phyloP scores from a whole-genome alignment of 2,329 filamentous ascomycete genomes.

The Lasiodiplodia theobromae region DNA sequence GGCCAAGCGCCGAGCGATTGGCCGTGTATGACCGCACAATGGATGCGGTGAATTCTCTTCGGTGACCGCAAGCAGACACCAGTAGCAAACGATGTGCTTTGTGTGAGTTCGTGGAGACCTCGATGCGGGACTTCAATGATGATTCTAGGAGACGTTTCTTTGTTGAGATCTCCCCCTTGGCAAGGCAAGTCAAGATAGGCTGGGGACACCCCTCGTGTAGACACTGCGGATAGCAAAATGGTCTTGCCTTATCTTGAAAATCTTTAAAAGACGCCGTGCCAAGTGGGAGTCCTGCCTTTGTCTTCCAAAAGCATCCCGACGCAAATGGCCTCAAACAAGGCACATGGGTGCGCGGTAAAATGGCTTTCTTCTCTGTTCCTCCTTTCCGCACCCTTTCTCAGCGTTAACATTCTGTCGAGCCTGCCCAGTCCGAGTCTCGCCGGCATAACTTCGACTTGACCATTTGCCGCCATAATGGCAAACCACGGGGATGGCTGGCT shows the following conservation, averaged over 20 bases:
- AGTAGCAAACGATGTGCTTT: background rate
- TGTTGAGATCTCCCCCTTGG: background rate
- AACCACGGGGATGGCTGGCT: background rate
- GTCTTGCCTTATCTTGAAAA: too few relatives aligned
- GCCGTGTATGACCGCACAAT: background rate
- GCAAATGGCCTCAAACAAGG: background rate
- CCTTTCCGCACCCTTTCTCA: background rate
- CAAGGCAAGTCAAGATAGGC: too few relatives aligned
- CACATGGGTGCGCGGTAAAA: background rate
- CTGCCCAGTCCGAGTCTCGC: background rate
- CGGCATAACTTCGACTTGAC: background rate
- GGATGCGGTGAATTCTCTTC: background rate
- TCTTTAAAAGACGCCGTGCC: too few relatives aligned
- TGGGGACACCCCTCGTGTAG: too few relatives aligned
- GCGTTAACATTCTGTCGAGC: background rate
- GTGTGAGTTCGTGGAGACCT: background rate
- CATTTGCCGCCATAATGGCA: background rate
- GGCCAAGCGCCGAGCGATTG: constrained; percentile 6
- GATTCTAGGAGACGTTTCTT: background rate
- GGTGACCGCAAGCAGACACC: background rate
- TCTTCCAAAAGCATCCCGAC: background rate
- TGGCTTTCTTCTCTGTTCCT: background rate
- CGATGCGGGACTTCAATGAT: constrained; percentile 7
- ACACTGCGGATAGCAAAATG: too few relatives aligned
- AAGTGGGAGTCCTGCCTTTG: background rate